Evolutionary conservation across 345 rosid genomes (phyloP), one percentile per base, ranked within the genome.

Genomic region (Bruguiera gymnorhiza): DNA sequence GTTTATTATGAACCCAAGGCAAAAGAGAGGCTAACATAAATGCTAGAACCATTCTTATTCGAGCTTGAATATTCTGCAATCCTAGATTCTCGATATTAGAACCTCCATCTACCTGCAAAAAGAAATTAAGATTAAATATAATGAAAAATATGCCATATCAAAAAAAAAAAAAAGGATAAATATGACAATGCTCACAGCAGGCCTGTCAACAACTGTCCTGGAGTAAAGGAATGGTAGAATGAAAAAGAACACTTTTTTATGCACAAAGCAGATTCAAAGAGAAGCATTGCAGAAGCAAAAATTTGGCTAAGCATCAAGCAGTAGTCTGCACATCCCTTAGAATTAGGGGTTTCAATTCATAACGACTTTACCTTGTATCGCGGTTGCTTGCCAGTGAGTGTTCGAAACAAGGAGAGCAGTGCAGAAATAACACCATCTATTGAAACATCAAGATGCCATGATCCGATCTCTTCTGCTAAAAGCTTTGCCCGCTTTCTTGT

Each of bases 31-130:
- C 97, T 68, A 96, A 74, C 89, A 86, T 90, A 76, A 86, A 88
- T 30, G 99, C 96, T 69, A 92, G 76, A 57, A 92, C 97, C 99
- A 96, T 96, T 82, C 97, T 92, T 68, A 87, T 90, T 79, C 99
- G 85, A 65, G 96, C 97, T 86, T 88, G 99, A 80, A 96, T 90
- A 79, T 92, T 89, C 81, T 90, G 90, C 77, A 96, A 81, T 27
- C 98, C 96, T 66, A 88, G 83, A 76, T 92, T 92, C 86, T 95
- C 99, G 59, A 68, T 72, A n/a, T 83, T 81, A 55, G 98, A 92
- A 80, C 97, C 97, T 62, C 99, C 98, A 82, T 95, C 96, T 43
- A 86, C 85, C 97, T 91, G 82, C 36, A 65, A 70, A 72, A 79
- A 13, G 54, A 66, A 80, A 51, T 29, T 62, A 46, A 56, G 24